A percentile compares a stretch with the other conserved stretches of the same genome.
Evolutionary conservation across 805 yeast species (phyloP).

Genomic region (Cyberlindnera petersonii): DNA sequence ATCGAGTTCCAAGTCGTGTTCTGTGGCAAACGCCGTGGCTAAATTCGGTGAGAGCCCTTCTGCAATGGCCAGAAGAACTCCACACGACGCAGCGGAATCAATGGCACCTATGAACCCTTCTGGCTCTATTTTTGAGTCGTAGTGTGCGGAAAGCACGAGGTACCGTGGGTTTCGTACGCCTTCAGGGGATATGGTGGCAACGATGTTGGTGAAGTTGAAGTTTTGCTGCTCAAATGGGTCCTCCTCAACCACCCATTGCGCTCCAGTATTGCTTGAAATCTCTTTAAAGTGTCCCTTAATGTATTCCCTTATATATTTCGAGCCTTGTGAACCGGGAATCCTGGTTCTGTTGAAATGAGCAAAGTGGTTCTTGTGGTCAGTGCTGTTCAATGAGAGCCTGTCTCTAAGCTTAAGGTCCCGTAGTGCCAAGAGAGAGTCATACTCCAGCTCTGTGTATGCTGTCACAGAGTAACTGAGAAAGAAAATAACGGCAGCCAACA

Average conservation of each 20-base stretch:
- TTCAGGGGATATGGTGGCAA: slow-evolving; percentile 28
- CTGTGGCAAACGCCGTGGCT: slow-evolving; percentile 15
- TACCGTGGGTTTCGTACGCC: slow-evolving; percentile 24
- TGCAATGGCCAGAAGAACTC: slow-evolving; percentile 44
- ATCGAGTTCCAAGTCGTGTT: slow-evolving; percentile 13
- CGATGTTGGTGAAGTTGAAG: slow-evolving; percentile 36
- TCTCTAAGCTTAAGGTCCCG: slow-evolving; percentile 6
- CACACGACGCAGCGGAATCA: slow-evolving; percentile 58
- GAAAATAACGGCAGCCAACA: background rate
- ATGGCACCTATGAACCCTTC: slow-evolving; percentile 58
- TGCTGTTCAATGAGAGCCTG: slow-evolving; percentile 16
- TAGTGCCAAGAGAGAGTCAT: slow-evolving; percentile 4
- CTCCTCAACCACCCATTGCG: slow-evolving; percentile 27
- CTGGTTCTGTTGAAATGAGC: slow-evolving; percentile 37
- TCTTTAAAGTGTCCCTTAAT: slow-evolving; percentile 32
- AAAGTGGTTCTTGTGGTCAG: slow-evolving; percentile 19
- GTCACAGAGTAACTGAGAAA: background rate
- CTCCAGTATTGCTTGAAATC: slow-evolving; percentile 26
- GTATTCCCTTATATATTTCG: slow-evolving; percentile 35
- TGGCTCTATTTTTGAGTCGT: slow-evolving; percentile 44
- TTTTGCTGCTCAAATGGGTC: slow-evolving; percentile 37
- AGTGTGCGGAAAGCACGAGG: slow-evolving; percentile 48
- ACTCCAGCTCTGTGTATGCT: slow-evolving; percentile 11
- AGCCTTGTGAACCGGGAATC: slow-evolving; percentile 40
- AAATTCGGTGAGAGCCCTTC: slow-evolving; percentile 17